A percentile compares a stretch with the other conserved stretches of the same genome.
phyloP scores from a whole-genome alignment of 2,329 filamentous ascomycete species.

The Aspergillus japonicus region DNA sequence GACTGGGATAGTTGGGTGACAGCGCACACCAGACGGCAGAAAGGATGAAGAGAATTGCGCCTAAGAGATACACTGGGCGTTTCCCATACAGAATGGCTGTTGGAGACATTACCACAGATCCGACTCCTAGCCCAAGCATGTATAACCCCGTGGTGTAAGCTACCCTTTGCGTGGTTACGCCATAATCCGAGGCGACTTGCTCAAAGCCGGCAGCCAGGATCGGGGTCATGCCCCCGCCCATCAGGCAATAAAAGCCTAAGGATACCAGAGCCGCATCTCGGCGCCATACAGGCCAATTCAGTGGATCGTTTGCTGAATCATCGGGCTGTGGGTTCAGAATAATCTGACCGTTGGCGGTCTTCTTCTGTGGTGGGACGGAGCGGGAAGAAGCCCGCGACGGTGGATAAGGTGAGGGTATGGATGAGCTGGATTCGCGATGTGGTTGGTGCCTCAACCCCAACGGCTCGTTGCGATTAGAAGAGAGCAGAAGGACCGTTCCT shows the following conservation, averaged over 20 bases:
- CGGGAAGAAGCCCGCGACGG: conserved; percentile 41
- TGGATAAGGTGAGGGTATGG: conserved; percentile 48
- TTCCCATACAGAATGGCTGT: conserved; percentile 92
- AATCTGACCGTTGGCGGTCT: conserved; percentile 75
- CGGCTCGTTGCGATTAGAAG: conserved; percentile 61
- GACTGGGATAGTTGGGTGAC: conserved; percentile 76
- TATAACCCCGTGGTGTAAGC: conserved; percentile 87
- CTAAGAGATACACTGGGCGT: conserved; percentile 79
- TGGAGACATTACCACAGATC: conserved; percentile 79
- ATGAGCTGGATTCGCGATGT: conserved; percentile 57
- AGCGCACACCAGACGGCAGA: conserved; percentile 81
- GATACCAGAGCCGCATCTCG: conserved; percentile 77
- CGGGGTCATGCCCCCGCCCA: conserved; percentile 90
- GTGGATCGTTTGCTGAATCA: conserved; percentile 82
- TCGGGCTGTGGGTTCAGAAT: conserved; percentile 91
- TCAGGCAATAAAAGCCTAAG: conserved; percentile 86
- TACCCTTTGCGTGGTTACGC: conserved; percentile 68
- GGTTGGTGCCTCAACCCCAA: conserved; percentile 63
- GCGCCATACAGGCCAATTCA: conserved; percentile 86
- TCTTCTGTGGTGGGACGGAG: conserved; percentile 59
- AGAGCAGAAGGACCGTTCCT: conserved; percentile 63
- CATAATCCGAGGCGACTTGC: conserved; percentile 67
- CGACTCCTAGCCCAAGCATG: conserved; percentile 89
- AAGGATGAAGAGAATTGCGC: conserved; percentile 72
- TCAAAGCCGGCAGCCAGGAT: conserved; percentile 87